Conservation (phyloP, 2,329 filamentous ascomycete genomes). For the Aspergillus neoniger region DNA sequence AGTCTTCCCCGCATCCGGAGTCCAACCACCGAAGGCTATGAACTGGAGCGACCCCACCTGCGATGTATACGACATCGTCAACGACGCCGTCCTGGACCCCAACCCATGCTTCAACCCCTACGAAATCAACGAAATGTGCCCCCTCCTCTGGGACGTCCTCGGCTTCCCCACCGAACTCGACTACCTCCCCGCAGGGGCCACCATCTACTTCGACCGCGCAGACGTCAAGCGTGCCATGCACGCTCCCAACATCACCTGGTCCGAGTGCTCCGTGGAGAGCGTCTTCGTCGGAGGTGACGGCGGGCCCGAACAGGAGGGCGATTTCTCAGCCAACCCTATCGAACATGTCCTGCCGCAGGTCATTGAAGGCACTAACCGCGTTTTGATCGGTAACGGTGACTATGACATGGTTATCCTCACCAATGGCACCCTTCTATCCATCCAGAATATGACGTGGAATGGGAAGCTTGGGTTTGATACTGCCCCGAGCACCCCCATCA, state of each 20-base stretch:
- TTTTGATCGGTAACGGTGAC: conserved; percentile 72
- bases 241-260: conserved; percentile 49
- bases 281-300: conserved; percentile 49
- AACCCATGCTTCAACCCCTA: conserved; percentile 85
- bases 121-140: conserved; percentile 71
- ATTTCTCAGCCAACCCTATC: conserved; percentile 55
- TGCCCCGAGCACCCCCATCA: conserved; percentile 57
- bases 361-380: conserved; percentile 62
- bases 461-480: conserved; percentile 70
- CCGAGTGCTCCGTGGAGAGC: conserved; percentile 36
- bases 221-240: conserved; percentile 72
- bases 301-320: conserved; percentile 36
- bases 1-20: conserved; percentile 49
- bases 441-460: conserved; percentile 84
- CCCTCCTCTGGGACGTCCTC: conserved; percentile 67
- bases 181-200: conserved; percentile 64
- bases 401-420: conserved; percentile 71
- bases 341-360: conserved; percentile 49
- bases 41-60: conserved; percentile 53
- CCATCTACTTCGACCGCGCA: conserved; percentile 69
- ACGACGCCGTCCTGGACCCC: conserved; percentile 53
- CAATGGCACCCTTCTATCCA: conserved; percentile 70
- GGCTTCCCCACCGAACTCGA: conserved; percentile 56
- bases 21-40: conserved; percentile 62
- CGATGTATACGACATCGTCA: conserved; percentile 59